Conservation (phyloP, 2,329 filamentous ascomycete species). For the Phyllosticta capitalensis region DNA sequence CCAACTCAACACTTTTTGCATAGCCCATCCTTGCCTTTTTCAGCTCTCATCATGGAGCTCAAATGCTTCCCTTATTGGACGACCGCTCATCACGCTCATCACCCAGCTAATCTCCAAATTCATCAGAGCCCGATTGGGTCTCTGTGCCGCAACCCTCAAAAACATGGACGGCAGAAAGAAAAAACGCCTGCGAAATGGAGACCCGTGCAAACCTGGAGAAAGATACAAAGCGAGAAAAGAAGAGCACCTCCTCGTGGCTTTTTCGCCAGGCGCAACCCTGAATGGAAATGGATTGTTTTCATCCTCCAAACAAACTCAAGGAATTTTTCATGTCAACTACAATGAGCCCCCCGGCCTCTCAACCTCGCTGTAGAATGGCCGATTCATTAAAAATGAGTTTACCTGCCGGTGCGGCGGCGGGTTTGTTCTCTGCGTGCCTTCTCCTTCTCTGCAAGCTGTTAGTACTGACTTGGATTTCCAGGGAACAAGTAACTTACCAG, state of each 20-base stretch:
- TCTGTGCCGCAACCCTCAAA: background rate
- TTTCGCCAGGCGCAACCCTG: background rate
- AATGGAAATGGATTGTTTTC: too few relatives aligned
- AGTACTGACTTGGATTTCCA: background rate
- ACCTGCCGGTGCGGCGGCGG: conserved; percentile 47
- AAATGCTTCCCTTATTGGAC: background rate
- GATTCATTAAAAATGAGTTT: background rate
- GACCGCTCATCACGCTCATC: background rate
- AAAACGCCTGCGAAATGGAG: background rate
- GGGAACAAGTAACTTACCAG: conserved; percentile 43
- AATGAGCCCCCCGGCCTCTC: background rate
- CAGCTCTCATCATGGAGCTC: too few relatives aligned
- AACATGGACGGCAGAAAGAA: background rate
- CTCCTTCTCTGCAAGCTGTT: conserved; percentile 48
- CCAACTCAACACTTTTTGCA: background rate
- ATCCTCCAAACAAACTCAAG: too few relatives aligned
- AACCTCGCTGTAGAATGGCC: background rate
- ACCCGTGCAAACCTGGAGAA: background rate
- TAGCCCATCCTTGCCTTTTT: background rate
- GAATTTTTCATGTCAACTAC: background rate
- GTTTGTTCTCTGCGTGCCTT: conserved; percentile 57
- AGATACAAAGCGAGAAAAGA: background rate
- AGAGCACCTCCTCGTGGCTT: background rate
- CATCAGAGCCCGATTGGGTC: background rate
- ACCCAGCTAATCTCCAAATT: background rate